Conservation (phyloP, 2,329 filamentous ascomycete genomes). For the Paraphoma sp. region DNA sequence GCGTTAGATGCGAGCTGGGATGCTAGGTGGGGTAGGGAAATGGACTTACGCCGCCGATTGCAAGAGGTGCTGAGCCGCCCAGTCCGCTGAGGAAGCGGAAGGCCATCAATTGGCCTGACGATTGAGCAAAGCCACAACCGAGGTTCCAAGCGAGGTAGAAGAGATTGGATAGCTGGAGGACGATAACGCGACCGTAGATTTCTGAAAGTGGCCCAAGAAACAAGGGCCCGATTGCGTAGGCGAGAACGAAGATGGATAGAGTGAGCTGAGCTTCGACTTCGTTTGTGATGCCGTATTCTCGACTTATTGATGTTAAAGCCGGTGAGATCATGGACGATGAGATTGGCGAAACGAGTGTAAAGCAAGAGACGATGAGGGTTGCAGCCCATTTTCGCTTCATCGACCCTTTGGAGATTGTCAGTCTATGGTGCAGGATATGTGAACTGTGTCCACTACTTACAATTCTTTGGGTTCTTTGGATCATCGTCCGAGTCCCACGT, state of each 20-base stretch:
- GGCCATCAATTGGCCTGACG: constrained; percentile 39
- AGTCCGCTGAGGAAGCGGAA: constrained; percentile 48
- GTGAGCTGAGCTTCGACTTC: constrained; percentile 42
- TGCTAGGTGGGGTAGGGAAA: background rate
- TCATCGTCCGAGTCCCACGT: constrained; percentile 56
- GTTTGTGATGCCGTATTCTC: constrained; percentile 43
- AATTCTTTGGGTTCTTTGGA: constrained; percentile 50
- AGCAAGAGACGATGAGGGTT: constrained; percentile 51
- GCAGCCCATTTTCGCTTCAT: constrained; percentile 53
- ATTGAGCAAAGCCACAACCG: constrained; percentile 49
- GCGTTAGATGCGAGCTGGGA: background rate
- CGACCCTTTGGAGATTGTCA: constrained; percentile 8
- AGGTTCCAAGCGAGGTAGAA: constrained; percentile 50
- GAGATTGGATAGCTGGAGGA: constrained; percentile 48
- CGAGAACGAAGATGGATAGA: constrained; percentile 50
- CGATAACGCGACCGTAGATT: constrained; percentile 46
- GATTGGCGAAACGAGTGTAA: constrained; percentile 50
- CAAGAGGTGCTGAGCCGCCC: constrained; percentile 47
- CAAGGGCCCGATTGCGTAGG: constrained; percentile 49
- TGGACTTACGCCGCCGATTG: constrained; percentile 41
- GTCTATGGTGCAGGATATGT: background rate
- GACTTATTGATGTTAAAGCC: constrained; percentile 37
- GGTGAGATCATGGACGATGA: constrained; percentile 50
- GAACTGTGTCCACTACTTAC: background rate
- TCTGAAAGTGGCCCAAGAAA: constrained; percentile 48